Conservation (phyloP, 768 basidiomycete genomes). For the Tulasnella sp. region DNA sequence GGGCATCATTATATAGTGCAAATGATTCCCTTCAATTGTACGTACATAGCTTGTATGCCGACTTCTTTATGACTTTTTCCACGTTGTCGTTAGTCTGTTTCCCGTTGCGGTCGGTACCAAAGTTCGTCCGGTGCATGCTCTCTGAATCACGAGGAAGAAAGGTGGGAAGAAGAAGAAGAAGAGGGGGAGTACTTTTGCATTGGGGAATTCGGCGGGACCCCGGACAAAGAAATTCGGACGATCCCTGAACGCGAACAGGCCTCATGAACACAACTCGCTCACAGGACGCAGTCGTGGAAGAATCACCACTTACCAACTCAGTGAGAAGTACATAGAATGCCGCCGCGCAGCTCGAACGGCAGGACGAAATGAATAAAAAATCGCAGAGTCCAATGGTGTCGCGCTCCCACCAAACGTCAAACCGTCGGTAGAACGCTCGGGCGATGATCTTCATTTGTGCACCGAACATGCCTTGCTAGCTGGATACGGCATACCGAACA, state of each 20-base stretch:
- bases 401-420: background rate
- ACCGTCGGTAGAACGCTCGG: background rate
- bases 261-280: background rate
- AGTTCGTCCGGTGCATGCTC: background rate
- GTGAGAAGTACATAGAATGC: background rate
- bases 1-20: background rate
- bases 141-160: background rate
- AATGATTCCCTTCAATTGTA: background rate
- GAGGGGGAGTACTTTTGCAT: background rate
- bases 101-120: background rate
- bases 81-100: background rate
- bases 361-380: background rate
- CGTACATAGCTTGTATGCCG: background rate
- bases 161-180: background rate
- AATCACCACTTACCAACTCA: background rate
- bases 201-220: background rate
- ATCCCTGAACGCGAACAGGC: background rate
- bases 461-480: background rate
- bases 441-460: background rate
- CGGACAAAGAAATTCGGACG: background rate
- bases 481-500: background rate
- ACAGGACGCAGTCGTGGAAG: background rate
- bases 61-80: constrained; percentile 2
- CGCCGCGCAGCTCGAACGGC: background rate
- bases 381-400: background rate